Evolutionary conservation across 768 basidiomycete species (phyloP).

Genomic region (Pleurotus platypus): DNA sequence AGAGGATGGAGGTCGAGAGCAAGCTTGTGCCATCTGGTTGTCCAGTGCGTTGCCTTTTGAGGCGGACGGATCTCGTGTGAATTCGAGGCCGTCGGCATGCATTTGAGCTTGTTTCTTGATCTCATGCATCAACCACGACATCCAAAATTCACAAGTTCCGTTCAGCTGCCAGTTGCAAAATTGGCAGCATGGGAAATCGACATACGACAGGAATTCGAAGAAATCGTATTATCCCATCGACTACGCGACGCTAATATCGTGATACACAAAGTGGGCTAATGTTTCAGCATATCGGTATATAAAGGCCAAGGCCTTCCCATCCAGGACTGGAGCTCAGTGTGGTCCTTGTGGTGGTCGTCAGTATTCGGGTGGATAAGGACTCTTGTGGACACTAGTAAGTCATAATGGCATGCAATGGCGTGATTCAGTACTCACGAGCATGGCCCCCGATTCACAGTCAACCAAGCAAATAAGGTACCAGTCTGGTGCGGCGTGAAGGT

Average conservation of each 20-base stretch:
- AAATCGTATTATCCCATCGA: no score
- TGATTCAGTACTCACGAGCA: conserved; percentile 51
- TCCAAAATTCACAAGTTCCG: not conserved
- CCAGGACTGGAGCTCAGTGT: conserved; percentile 63
- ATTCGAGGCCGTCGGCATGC: not conserved
- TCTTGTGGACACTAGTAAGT: conserved; percentile 25
- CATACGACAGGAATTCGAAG: no score
- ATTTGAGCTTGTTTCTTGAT: not conserved
- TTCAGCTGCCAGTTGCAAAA: no score
- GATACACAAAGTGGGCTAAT: not conserved
- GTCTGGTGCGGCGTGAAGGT: conserved; percentile 65
- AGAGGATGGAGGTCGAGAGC: conserved; percentile 2
- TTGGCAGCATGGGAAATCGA: no score
- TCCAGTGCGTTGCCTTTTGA: not conserved
- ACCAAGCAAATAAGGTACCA: conserved; percentile 65
- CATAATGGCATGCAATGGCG: conserved; percentile 6
- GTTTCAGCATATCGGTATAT: conserved; percentile 34
- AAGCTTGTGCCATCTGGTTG: not conserved
- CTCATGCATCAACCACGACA: not conserved
- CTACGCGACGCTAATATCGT: no score
- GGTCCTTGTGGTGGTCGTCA: conserved; percentile 48
- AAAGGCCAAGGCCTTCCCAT: conserved; percentile 63
- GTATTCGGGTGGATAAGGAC: conserved; percentile 75
- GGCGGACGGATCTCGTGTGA: conserved; percentile 7
- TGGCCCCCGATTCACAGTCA: conserved; percentile 64